These are phyloP conservation scores for Oligophagozyma castellii DNA, from an alignment of 1,139 yeast genomes.

Conservation along the genomic window DNA sequence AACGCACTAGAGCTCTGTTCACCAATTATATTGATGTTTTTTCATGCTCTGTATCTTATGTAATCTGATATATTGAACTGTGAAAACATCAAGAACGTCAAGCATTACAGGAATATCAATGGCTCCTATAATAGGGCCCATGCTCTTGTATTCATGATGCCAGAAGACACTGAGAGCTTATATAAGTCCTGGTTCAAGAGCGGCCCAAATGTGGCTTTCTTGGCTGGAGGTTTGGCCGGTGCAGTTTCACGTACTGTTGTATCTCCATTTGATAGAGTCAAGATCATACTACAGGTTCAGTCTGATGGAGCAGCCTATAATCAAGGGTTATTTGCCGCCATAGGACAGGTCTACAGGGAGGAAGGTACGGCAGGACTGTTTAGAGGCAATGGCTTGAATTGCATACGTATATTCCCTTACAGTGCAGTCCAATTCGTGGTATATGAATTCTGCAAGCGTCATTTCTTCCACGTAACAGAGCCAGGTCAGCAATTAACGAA, in stretches of 20 bases:
- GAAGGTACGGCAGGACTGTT: conserved; percentile 85
- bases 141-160: no score
- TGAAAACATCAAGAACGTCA: conserved; percentile 2
- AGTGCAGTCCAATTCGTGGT: conserved; percentile 90
- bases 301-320: conserved; percentile 45
- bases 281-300: conserved; percentile 81
- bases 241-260: conserved; percentile 88
- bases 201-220: conserved; percentile 48
- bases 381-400: conserved; percentile 82
- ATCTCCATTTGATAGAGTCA: conserved; percentile 90
- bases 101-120: conserved; percentile 1
- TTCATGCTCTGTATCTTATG: neutral
- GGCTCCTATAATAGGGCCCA: no score
- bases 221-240: conserved; percentile 78
- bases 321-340: conserved; percentile 63
- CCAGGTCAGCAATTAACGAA: conserved; percentile 30
- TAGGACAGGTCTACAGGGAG: conserved; percentile 66
- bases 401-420: conserved; percentile 83
- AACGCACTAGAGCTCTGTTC: no score
- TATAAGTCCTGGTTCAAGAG: conserved; percentile 28
- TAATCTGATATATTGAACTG: no score
- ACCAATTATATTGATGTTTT: neutral
- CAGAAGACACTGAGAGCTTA: no score
- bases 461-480: conserved; percentile 26
- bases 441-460: conserved; percentile 55